phyloP scores from a whole-genome alignment of 192 early-diverging fungal species.

The Thoreauomyces humboldtii region DNA sequence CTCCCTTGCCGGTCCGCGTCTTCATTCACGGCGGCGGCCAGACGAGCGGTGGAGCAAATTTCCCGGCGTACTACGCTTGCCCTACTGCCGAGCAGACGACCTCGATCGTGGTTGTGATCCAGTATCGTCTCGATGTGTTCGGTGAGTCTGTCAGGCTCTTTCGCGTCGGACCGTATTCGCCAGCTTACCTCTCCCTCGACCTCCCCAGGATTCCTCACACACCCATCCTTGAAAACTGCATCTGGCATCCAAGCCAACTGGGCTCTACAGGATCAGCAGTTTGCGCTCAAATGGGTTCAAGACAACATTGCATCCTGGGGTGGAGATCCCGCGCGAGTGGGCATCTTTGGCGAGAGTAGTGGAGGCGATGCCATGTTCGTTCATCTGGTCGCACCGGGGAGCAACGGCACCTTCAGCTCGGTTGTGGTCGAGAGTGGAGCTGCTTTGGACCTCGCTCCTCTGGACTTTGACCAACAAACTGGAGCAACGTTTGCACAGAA shows the following conservation, averaged over 20 bases:
- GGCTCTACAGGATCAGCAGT: constrained; percentile 54
- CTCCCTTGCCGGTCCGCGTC: constrained; percentile 58
- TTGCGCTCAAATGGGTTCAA: constrained; percentile 54
- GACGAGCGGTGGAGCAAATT: constrained; percentile 34
- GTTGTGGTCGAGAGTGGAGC: constrained; percentile 37
- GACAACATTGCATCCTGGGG: constrained; percentile 54
- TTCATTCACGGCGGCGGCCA: constrained; percentile 62
- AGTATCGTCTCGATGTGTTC: constrained; percentile 58
- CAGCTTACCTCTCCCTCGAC: too few species aligned
- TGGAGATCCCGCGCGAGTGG: constrained; percentile 50
- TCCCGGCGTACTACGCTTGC: constrained; percentile 42
- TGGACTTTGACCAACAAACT: not conserved
- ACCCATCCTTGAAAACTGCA: constrained; percentile 16
- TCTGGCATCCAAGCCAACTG: constrained; percentile 32
- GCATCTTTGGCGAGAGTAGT: constrained; percentile 50
- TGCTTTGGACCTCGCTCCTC: not conserved
- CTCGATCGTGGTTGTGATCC: constrained; percentile 49
- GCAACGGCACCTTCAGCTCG: constrained; percentile 32
- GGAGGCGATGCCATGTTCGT: constrained; percentile 44
- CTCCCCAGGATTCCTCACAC: constrained; percentile 51
- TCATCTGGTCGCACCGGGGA: constrained; percentile 29
- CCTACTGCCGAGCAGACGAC: constrained; percentile 15
- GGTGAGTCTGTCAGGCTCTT: constrained; percentile 26
- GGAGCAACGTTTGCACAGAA: too few species aligned
- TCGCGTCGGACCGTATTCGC: too few species aligned